Percentiles rank a stretch among this genome's conserved stretches.
Evolutionary conservation across 225 moss, liverwort and hornwort genomes (phyloP).

Genomic region (Lunularia cruciata): DNA sequence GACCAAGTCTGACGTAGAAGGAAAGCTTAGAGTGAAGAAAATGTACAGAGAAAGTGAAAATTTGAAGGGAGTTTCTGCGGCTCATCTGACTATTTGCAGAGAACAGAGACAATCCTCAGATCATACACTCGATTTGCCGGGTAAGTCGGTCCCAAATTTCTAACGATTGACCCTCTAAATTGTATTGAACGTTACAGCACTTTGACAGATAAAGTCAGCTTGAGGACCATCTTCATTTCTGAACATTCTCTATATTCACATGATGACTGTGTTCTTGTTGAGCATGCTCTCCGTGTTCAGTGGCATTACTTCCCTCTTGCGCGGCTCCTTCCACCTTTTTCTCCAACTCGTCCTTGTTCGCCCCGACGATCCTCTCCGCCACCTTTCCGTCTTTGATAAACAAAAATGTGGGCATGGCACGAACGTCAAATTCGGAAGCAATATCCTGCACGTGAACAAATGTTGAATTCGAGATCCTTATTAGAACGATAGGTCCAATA

Average conservation of each 20-base stretch:
- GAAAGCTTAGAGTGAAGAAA: background rate
- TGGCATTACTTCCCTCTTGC: background rate
- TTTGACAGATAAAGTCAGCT: background rate
- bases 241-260: background rate
- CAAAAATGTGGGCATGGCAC: slow-evolving; percentile 65
- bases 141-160: background rate
- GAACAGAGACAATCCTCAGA: background rate
- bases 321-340: slow-evolving; percentile 39
- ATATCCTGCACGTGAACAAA: slow-evolving; percentile 57
- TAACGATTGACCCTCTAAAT: background rate
- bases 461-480: no score
- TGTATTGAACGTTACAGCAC: background rate
- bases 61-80: background rate
- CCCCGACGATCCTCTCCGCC: slow-evolving; percentile 64
- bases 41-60: background rate
- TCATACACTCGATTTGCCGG: background rate
- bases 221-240: background rate
- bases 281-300: background rate
- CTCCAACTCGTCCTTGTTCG: slow-evolving; percentile 58
- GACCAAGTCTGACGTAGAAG: background rate
- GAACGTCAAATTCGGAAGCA: slow-evolving; percentile 49
- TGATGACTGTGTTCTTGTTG: slow-evolving; percentile 7
- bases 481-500: no score
- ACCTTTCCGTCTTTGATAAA: slow-evolving; percentile 54
- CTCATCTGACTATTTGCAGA: background rate